Evolutionary conservation across 2,329 filamentous ascomycete genomes (phyloP), one percentile per base, ranked within the genome.

Genomic region (Chlorencoelia australis): DNA sequence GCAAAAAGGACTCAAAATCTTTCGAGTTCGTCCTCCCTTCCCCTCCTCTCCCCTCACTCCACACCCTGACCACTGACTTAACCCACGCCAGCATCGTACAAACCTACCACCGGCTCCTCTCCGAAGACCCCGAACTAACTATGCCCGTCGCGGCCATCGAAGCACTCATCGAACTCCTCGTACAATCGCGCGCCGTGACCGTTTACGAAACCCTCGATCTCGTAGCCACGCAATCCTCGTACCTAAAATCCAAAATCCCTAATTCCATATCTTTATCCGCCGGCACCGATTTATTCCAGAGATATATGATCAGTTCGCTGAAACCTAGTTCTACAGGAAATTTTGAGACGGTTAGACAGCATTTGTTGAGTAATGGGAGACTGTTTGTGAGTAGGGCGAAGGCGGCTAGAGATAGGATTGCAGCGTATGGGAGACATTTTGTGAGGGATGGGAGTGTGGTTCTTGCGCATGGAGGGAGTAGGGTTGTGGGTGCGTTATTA

Each of bases 131-230:
- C 8, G 84, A 94, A 44, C 72, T 96, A 35, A 95, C 89, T 22
- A 95, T 94, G 75, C 88, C 91, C 45, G 84, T 98, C 37, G 91
- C 91, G 14, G 87, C 88, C 41, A 94, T 94, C 56, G 85, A 94
- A 64, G 79, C 87, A 18, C 72, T 98, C 41, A 91, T 96, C 49
- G 76, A 82, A 55, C 80, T 91, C 42, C 82, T 96, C 41, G 79
- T 81, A 54, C 73, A 82, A 46, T 82, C 79, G 30, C 78, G 79
- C 44, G 80, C 86, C 5, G 82, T 79, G 15, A 98, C 91, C 40
- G 85, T 94, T 52, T 89, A 82, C 63, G 91, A 98, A 66, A 95
- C 89, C 22, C 81, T 96, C 57, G 81, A 89, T 50, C 75, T 88
- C 30, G 74, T 96, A 45, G 78, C 80, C 54, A 74, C 71, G 30